These are phyloP conservation scores for Aspergillus jensenii DNA, from an alignment of 2,329 filamentous ascomycete genomes.

Conservation along the genomic window DNA sequence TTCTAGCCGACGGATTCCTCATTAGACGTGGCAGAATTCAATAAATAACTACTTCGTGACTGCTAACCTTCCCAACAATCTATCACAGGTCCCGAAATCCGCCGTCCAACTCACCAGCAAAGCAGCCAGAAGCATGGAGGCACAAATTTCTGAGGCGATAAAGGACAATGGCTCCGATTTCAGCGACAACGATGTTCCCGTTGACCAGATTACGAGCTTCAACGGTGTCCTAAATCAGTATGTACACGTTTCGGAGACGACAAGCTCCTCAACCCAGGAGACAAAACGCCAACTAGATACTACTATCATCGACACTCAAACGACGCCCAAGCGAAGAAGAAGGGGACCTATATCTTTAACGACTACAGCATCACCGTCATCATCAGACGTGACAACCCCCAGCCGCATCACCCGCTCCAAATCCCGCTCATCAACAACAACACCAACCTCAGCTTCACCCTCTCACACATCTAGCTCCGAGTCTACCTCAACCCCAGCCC, in stretches of 20 bases:
- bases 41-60: neutral
- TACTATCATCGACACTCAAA: neutral
- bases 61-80: neutral
- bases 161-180: neutral
- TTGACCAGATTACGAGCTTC: slow-evolving; percentile 37
- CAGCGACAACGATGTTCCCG: slow-evolving; percentile 26
- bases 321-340: slow-evolving; percentile 17
- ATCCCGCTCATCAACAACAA: neutral
- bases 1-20: neutral
- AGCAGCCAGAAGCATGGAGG: neutral
- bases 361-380: slow-evolving; percentile 7
- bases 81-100: neutral
- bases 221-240: slow-evolving; percentile 37
- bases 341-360: neutral
- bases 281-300: slow-evolving; percentile 3
- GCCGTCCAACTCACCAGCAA: neutral
- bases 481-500: neutral
- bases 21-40: neutral
- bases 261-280: neutral
- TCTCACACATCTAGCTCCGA: neutral
- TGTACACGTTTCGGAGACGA: slow-evolving; percentile 22
- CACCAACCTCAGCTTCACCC: neutral
- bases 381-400: slow-evolving; percentile 16
- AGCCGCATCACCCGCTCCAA: slow-evolving; percentile 4
- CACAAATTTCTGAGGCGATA: neutral